Conservation (phyloP, 176 grass and related monocot genomes). For the Oryza coarctata region DNA sequence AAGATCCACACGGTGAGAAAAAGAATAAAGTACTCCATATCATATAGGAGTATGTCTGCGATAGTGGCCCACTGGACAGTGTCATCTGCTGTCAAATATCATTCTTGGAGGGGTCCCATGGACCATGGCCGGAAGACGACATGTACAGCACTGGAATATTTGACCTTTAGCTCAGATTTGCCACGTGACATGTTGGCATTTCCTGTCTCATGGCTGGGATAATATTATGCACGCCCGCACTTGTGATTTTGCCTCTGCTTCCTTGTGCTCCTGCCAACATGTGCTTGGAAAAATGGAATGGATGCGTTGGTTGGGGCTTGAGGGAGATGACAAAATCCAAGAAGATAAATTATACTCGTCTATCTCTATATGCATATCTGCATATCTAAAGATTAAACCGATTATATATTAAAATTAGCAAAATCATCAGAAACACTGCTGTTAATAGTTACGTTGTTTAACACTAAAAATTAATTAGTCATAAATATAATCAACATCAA, state of each 20-base stretch:
- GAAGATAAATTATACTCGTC: no score
- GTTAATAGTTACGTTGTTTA: no score
- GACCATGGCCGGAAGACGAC: neutral
- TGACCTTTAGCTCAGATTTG: neutral
- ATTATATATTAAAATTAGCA: no score
- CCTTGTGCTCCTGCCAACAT: neutral
- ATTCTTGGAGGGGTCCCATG: neutral
- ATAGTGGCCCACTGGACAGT: neutral
- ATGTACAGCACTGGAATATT: constrained; percentile 15
- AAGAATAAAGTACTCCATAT: no score
- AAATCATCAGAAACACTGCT: no score
- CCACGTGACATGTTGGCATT: constrained; percentile 42
- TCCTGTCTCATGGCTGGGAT: constrained; percentile 24
- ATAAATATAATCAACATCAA: no score
- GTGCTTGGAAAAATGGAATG: neutral
- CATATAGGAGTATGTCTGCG: no score
- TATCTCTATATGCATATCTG: no score
- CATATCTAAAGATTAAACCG: no score
- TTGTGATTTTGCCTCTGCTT: neutral
- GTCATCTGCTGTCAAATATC: constrained; percentile 8
- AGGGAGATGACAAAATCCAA: no score
- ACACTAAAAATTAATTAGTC: no score
- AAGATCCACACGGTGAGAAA: no score
- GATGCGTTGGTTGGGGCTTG: neutral
- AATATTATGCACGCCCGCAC: neutral